Evolutionary conservation across 208 protist species (phyloP).

Genomic region (Wallacemonas rigidus): DNA sequence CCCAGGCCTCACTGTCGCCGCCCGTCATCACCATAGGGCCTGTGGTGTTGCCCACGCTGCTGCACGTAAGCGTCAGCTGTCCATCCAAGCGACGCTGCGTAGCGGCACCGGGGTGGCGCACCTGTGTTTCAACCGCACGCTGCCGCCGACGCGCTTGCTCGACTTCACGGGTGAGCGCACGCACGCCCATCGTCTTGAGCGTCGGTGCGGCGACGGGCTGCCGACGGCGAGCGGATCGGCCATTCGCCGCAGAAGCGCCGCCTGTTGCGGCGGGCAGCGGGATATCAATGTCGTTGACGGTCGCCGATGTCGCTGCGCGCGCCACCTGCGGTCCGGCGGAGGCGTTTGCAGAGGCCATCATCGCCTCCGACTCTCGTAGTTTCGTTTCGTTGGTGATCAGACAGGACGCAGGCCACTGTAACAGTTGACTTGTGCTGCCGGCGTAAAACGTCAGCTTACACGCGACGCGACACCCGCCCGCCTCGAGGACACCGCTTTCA

Average conservation of each 20-base stretch:
- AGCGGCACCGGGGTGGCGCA: constrained; percentile 12
- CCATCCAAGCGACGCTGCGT: background rate
- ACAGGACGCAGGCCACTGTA: constrained; percentile 70
- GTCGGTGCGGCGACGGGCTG: constrained; percentile 35
- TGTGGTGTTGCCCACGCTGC: background rate
- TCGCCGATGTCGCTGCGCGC: constrained; percentile 11
- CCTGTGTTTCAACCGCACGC: constrained; percentile 12
- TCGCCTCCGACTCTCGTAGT: constrained; percentile 6
- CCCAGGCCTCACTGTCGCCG: background rate
- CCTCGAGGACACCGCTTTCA: constrained; percentile 45
- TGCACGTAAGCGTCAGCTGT: background rate
- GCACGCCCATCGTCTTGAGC: constrained; percentile 31
- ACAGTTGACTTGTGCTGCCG: constrained; percentile 78
- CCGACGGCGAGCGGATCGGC: constrained; percentile 21
- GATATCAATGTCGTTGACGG: constrained; percentile 4
- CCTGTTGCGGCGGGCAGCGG: constrained; percentile 26
- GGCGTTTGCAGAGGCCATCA: constrained; percentile 10
- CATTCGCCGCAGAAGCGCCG: constrained; percentile 8
- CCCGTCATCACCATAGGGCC: background rate
- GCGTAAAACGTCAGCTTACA: constrained; percentile 70
- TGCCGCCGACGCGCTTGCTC: constrained; percentile 12
- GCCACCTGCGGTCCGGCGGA: constrained; percentile 16
- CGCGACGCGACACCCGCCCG: constrained; percentile 37
- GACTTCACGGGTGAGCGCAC: constrained; percentile 21
- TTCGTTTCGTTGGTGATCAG: constrained; percentile 45